Percentiles rank a stretch among this genome's conserved stretches.
These are phyloP conservation scores for Fusarium heterosporum DNA, from an alignment of 2,329 filamentous ascomycete genomes.

Conservation along the genomic window DNA sequence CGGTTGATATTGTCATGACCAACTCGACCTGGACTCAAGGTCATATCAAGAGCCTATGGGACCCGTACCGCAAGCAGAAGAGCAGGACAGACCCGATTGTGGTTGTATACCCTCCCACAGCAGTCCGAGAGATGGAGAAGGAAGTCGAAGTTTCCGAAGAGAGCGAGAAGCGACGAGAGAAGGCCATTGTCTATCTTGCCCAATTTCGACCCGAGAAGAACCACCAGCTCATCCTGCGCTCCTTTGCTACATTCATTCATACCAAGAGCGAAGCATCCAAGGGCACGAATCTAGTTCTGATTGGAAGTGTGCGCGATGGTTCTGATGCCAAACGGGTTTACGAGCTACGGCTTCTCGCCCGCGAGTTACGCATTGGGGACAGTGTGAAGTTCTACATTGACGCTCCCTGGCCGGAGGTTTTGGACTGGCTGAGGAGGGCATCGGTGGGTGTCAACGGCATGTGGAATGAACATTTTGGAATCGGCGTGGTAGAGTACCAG, in stretches of 20 bases:
- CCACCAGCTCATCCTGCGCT: constrained; percentile 84
- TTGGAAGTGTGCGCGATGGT: constrained; percentile 92
- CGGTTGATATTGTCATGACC: constrained; percentile 95
- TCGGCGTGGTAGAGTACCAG: constrained; percentile 98
- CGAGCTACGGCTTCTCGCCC: constrained; percentile 84
- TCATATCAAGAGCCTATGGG: constrained; percentile 87
- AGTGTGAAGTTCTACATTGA: constrained; percentile 89
- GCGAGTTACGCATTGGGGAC: constrained; percentile 87
- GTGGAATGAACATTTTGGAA: constrained; percentile 99
- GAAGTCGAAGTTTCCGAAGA: constrained; percentile 77
- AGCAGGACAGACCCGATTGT: constrained; percentile 67
- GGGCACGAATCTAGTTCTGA: constrained; percentile 78
- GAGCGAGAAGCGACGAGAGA: constrained; percentile 77
- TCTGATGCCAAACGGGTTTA: constrained; percentile 86
- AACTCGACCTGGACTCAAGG: constrained; percentile 95
- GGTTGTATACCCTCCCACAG: constrained; percentile 91
- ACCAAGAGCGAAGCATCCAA: constrained; percentile 61
- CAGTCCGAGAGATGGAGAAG: constrained; percentile 83
- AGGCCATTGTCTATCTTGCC: constrained; percentile 88
- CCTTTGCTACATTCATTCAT: constrained; percentile 82
- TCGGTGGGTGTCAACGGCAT: constrained; percentile 95
- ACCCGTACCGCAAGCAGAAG: constrained; percentile 62
- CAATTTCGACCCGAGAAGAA: constrained; percentile 99
- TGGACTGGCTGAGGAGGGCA: constrained; percentile 79
- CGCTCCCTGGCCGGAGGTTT: constrained; percentile 87